Conservation (phyloP, 2,329 filamentous ascomycete genomes). For the Metarhizium brunneum region DNA sequence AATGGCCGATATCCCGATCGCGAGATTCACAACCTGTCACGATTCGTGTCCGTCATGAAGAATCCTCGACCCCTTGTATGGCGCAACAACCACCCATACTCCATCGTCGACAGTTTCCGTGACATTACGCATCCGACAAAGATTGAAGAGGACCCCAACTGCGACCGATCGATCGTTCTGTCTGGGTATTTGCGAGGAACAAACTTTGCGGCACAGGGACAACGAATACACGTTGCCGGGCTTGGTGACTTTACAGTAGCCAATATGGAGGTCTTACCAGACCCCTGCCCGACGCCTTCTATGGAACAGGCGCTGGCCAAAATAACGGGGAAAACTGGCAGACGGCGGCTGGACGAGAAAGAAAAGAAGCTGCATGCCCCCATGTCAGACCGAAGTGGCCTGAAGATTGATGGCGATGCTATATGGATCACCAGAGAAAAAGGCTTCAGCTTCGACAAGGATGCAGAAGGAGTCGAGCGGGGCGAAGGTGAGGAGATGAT, state of each 20-base stretch:
- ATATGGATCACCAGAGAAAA: conserved; percentile 75
- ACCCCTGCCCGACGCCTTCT: conserved; percentile 88
- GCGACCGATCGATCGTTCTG: conserved; percentile 81
- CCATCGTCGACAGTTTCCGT: conserved; percentile 85
- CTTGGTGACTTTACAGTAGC: conserved; percentile 81
- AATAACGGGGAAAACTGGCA: conserved; percentile 68
- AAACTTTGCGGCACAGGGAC: conserved; percentile 79
- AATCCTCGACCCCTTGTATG: conserved; percentile 93
- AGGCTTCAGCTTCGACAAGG: conserved; percentile 65
- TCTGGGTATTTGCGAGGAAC: conserved; percentile 93
- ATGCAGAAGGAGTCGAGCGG: conserved; percentile 59
- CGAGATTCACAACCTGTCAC: conserved; percentile 88
- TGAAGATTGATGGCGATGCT: conserved; percentile 93
- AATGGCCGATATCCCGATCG: conserved; percentile 95
- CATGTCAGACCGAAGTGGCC: conserved; percentile 94
- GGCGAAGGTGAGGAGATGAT: conserved; percentile 96
- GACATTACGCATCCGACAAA: conserved; percentile 90
- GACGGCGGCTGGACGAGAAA: conserved; percentile 83
- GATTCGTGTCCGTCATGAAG: conserved; percentile 98
- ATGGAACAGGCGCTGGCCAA: conserved; percentile 85
- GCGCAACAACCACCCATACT: conserved; percentile 93
- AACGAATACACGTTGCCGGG: conserved; percentile 84
- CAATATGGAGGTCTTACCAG: conserved; percentile 77
- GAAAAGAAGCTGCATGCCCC: conserved; percentile 94
- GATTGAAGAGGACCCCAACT: conserved; percentile 80